A percentile compares a stretch with the other conserved stretches of the same genome.
Conservation (phyloP, 805 yeast genomes). For the Pichia thaimueangensis region DNA sequence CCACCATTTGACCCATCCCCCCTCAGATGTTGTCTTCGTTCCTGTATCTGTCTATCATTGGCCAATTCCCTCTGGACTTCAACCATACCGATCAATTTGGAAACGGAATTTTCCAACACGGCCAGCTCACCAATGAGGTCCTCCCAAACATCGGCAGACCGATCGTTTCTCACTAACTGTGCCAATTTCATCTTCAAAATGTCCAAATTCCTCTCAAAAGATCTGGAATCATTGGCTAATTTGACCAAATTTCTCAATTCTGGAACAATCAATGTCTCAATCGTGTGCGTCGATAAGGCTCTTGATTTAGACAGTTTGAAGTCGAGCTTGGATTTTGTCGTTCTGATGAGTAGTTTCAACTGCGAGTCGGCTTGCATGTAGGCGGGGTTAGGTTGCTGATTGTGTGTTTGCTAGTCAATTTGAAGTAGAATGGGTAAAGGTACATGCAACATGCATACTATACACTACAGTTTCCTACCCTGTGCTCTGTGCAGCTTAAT, state of each 20-base stretch:
- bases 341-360: conserved; percentile 9
- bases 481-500: too few relatives aligned
- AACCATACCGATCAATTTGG: conserved; percentile 6
- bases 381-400: too few relatives aligned
- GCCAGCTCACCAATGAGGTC: conserved; percentile 15
- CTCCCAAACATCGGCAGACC: conserved; percentile 16
- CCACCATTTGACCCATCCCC: neutral
- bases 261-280: conserved; percentile 8
- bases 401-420: too few relatives aligned
- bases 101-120: conserved; percentile 10
- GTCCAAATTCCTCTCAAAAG: conserved; percentile 14
- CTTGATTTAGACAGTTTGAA: conserved; percentile 13
- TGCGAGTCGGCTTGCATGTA: conserved; percentile 10
- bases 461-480: too few relatives aligned
- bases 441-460: too few relatives aligned
- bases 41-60: neutral
- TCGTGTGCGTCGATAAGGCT: conserved; percentile 7
- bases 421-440: too few relatives aligned
- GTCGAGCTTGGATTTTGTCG: conserved; percentile 10
- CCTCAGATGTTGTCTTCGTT: neutral
- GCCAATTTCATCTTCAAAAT: conserved; percentile 10
- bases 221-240: conserved; percentile 9
- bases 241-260: conserved; percentile 3
- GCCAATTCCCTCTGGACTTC: conserved; percentile 5
- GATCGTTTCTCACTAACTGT: conserved; percentile 13